Percentiles rank a stretch among this genome's conserved stretches.
Conservation (phyloP, 2,329 filamentous ascomycete genomes). For the Diaporthe helianthi region DNA sequence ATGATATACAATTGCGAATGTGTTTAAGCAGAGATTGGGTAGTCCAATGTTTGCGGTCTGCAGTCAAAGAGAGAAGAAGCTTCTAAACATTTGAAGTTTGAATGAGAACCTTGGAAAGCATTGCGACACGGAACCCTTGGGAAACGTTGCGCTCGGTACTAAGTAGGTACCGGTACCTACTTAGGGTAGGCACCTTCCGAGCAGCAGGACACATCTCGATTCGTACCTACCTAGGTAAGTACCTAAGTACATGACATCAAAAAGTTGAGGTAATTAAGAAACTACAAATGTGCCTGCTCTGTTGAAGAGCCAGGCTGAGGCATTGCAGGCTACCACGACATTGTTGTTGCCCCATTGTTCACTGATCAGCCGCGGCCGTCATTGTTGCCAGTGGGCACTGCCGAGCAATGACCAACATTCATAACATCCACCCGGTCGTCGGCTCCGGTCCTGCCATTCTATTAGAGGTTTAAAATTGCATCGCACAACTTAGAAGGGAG, state of each 20-base stretch:
- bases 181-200: background rate
- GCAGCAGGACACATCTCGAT: background rate
- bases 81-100: too few relatives aligned
- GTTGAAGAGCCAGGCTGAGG: background rate
- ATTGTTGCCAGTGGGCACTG: background rate
- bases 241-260: background rate
- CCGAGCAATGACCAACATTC: background rate
- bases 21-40: background rate
- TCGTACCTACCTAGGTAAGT: too few relatives aligned
- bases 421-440: background rate
- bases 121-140: background rate
- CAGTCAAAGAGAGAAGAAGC: background rate
- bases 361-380: background rate
- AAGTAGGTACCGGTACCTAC: too few relatives aligned
- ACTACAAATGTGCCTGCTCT: background rate
- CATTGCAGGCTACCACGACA: background rate
- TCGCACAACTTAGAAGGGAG: too few relatives aligned
- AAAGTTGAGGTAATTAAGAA: background rate
- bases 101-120: too few relatives aligned
- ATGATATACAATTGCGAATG: background rate
- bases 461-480: too few relatives aligned
- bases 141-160: too few relatives aligned
- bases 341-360: background rate
- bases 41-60: background rate
- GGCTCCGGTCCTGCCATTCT: background rate